Base-by-base conservation (phyloP, 129 eudicot genomes). In the Centaurea solstitialis region DNA sequence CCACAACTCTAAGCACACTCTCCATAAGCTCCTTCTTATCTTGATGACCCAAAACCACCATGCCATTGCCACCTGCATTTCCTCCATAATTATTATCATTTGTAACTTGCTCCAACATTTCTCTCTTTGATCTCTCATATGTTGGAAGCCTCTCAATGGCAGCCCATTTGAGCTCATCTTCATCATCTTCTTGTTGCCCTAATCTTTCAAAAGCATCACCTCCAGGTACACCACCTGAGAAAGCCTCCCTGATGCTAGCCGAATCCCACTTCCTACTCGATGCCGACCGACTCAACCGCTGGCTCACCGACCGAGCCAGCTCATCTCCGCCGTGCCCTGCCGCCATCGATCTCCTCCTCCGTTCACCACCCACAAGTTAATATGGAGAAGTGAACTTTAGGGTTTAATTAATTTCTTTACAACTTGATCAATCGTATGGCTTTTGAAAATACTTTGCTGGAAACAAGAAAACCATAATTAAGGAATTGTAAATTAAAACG, bases 61-160 rank as follows among this genome's bases (percentile, higher is more conserved):
- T 57, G 65, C 65, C 30, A 26, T 2, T 57, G 65, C 65, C 30
- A 26, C 30, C 21, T 57, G 64, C 80, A 62, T 81, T 67, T 26
- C 53, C 85, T 61, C 94, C 94, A 84, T 90, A 39, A 11, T 89
- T 92, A 72, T 47, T 15, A 84, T 87, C 73, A 67, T 82, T 89
- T 40, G 84, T 70, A 23, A 85, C 91, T 77, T 87, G 89, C 43
- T 85, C 89, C 82, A 92, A 69, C 43, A 92, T 79, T 17, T 89
- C 96, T 69, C 83, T 88, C 76, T 87, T 87, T 50, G 90, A 72
- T 70, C 94, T 62, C n/a, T 88, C 98, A 75, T 68, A 87, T 0
- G 95, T 90, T 0, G 98, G 91, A 13, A 94, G 91, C 80, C 94
- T 87, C 47, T 94, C 97, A 30, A 94, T 84, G 24, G 98, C 98